Percentiles rank a stretch among this genome's conserved stretches.
These are phyloP conservation scores for Fraxinus americana DNA, from an alignment of 257 asterid species.

Conservation along the genomic window DNA sequence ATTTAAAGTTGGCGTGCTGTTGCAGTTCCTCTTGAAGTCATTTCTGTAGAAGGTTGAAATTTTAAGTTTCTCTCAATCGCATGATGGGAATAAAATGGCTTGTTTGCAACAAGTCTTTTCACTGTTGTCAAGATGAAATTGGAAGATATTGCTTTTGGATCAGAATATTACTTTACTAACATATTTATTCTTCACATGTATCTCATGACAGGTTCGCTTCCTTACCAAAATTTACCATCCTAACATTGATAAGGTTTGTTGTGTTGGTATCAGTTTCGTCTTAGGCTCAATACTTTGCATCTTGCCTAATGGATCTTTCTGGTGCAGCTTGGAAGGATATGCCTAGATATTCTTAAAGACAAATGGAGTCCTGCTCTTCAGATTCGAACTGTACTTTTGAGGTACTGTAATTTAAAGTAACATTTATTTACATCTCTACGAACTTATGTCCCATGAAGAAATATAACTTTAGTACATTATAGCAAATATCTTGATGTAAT, in stretches of 20 bases:
- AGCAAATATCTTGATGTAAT: not conserved
- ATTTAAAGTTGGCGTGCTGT: not conserved
- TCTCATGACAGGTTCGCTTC: conserved; percentile 57
- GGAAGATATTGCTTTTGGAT: not conserved
- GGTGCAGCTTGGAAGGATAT: conserved; percentile 74
- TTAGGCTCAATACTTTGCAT: not conserved
- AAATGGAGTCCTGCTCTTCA: conserved; percentile 88
- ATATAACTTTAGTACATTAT: not conserved
- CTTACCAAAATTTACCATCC: conserved; percentile 82
- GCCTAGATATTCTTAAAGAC: conserved; percentile 81
- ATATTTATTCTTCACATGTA: not conserved
- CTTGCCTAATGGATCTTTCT: conserved; percentile 9
- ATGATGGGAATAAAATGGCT: not conserved
- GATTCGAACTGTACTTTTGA: conserved; percentile 70
- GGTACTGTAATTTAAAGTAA: conserved; percentile 33
- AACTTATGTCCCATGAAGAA: not conserved
- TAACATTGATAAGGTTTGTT: conserved; percentile 69
- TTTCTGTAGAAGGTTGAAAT: not conserved
- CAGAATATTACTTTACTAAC: not conserved
- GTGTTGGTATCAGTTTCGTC: not conserved
- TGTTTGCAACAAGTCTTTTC: not conserved
- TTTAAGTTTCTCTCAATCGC: not conserved
- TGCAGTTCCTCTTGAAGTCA: not conserved
- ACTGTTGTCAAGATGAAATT: not conserved
- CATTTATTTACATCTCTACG: not conserved